Base-by-base conservation (phyloP, 768 basidiomycete species). In the Boletellus ananiceps region DNA sequence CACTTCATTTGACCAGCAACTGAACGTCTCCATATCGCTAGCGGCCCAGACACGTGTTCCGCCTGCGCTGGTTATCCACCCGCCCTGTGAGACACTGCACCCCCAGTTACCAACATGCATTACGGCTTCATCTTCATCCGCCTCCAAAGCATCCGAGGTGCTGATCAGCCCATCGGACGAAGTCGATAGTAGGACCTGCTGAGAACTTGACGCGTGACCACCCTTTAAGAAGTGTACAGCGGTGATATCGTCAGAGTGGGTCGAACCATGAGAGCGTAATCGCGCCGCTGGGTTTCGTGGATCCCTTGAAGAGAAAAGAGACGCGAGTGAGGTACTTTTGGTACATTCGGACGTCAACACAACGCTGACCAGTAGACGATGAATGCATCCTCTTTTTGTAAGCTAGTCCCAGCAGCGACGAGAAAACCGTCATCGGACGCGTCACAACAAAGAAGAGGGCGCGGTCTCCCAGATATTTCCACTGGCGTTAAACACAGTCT, bases 11-110 rank as follows among this genome's bases (percentile, higher is more conserved):
- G 83, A 79, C 94, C 93, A 97, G 13, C 80, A 75, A 48, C 87
- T 86, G 56, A 94, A 87, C 0, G 88, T 92, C 67, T 97, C 93
- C 93, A 96, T 96, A 69, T 96, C 94, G 55, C 90, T 93, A 11
- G 82, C 78, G 19, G 85, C 86, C 92, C 93, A 96, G 8, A 93
- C 72, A 40, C 65, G 70, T 27, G 69, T 69, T 5, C 67, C 63
- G 19, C 62, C 48, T 29, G 61, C 42, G 16, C 62, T 53, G 16
- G 71, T 61, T 44, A 79, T 76, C 85, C 83, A 88, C 2, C 84
- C 91, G 7, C 80, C 82, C 60, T 88, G 86, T 0, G 86, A 84
- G 51, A 91, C 71, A 60, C 85, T 91, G 60, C 82, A 83, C 2
- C 86, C 89, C 82, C 86, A 89, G 55, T 92, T 92, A n/a, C 85